Base-by-base conservation (phyloP, 2,329 filamentous ascomycete species). In the Sporothrix globosa region DNA sequence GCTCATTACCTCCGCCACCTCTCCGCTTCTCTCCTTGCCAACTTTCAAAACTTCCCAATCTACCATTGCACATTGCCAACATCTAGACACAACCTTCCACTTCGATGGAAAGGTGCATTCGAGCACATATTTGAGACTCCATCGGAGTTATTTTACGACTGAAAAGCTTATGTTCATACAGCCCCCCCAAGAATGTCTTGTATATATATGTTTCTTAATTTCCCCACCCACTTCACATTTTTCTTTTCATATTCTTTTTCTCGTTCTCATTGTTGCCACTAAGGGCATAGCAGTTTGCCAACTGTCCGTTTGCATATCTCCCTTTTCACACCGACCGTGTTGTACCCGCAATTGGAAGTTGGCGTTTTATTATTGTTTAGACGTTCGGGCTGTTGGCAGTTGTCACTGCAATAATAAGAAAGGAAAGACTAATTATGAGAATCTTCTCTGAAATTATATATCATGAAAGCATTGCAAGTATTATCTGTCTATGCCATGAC, bases 281-380 rank as follows among this genome's bases (percentile, higher is more conserved):
- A 10, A 4, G 46, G 61, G 17, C 44, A 39, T n/a, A 34, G 46
- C 21, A n/a, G 10, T 34, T 52, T 27, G 63, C 63, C 44, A 39
- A 39, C 13, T 56, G 46, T 10, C 30, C 11, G 27, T 53, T 66
- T 54, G 54, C 41, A 67, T 56, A 67, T 46, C 27, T 19, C 39
- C n/a, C 24, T 67, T 34, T 50, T 50, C 27, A 48, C 60, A 63
- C 17, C 30, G 44, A 53, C 46, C 24, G 19, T 65, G 30, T 65
- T 63, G 58, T 63, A 63, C 24, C 21, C 61, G 46, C 53, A 52
- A 48, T 53, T 34, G 68, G 60, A 70, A 50, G 41, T 69, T 63
- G 68, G 68, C 60, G 68, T 65, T 63, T 70, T 69, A 2, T 70
- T 69, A 6, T 46, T 63, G 21, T 58, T 46, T 44, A 60, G 68